Evolutionary conservation across 2,329 filamentous ascomycete genomes (phyloP).

Genomic region (Penicillium sp.): DNA sequence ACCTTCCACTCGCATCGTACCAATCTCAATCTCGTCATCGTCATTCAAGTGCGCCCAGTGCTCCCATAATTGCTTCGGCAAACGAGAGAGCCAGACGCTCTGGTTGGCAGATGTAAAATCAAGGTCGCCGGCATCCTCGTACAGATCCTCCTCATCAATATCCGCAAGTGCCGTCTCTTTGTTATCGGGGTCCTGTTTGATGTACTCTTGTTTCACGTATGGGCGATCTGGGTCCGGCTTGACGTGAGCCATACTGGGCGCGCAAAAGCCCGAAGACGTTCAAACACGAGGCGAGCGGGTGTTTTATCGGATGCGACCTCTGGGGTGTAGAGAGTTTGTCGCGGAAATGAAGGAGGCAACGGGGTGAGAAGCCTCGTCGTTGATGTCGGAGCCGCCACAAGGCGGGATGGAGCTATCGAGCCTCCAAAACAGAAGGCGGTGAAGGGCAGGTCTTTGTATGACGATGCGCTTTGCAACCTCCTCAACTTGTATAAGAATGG

Average conservation of each 20-base stretch:
- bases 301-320: background rate
- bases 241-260: constrained; percentile 35
- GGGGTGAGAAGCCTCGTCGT: background rate
- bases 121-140: constrained; percentile 66
- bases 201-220: constrained; percentile 45
- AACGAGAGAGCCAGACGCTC: constrained; percentile 69
- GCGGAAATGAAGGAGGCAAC: background rate
- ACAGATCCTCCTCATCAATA: constrained; percentile 66
- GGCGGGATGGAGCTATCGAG: constrained; percentile 6
- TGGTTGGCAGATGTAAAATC: constrained; percentile 56
- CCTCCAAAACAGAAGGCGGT: constrained; percentile 6
- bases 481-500: background rate
- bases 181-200: constrained; percentile 45
- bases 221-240: constrained; percentile 44
- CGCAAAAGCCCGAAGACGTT: background rate
- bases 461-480: background rate
- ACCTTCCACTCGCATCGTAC: constrained; percentile 66
- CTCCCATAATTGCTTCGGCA: constrained; percentile 80
- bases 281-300: background rate
- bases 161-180: constrained; percentile 37
- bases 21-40: constrained; percentile 78
- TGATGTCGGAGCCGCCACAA: constrained; percentile 6
- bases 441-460: background rate
- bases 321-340: background rate
- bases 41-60: constrained; percentile 75